Conservation (phyloP, 1,139 yeast genomes). For the Magnusiomyces fungicola region DNA sequence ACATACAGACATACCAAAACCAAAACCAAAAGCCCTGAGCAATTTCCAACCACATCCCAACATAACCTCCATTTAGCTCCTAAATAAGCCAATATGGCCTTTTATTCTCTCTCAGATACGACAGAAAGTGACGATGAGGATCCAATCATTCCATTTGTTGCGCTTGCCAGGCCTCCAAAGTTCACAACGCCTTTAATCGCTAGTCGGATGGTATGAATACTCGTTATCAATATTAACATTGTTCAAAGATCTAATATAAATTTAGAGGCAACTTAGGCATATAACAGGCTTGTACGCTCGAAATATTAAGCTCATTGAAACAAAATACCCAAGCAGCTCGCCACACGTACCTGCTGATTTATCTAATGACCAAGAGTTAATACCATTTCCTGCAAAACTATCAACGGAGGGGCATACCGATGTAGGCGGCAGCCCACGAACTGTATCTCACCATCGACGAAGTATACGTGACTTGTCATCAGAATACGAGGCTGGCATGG, state of each 20-base stretch:
- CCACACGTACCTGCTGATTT: background rate
- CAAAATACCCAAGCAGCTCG: background rate
- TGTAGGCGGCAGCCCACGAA: background rate
- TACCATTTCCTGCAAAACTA: background rate
- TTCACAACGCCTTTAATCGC: background rate
- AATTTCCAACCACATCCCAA: background rate
- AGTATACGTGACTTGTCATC: constrained; percentile 10
- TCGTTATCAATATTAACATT: background rate
- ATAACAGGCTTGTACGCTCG: background rate
- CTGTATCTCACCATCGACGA: constrained; percentile 7
- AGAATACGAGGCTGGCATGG: constrained; percentile 10
- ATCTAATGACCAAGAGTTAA: background rate
- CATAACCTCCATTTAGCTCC: background rate
- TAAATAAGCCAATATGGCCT: background rate
- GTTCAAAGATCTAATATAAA: background rate
- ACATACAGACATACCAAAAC: no score
- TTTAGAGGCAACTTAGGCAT: background rate
- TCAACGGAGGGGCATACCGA: background rate
- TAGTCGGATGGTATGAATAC: background rate
- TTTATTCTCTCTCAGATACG: background rate
- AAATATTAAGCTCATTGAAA: background rate
- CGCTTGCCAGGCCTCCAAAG: background rate
- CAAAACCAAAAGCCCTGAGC: no score
- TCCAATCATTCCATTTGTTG: background rate
- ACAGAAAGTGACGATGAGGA: constrained; percentile 2